Percentiles rank a stretch among this genome's conserved stretches.
phyloP scores from a whole-genome alignment of 495 filamentous ascomycete species.

The Physcia stellaris region DNA sequence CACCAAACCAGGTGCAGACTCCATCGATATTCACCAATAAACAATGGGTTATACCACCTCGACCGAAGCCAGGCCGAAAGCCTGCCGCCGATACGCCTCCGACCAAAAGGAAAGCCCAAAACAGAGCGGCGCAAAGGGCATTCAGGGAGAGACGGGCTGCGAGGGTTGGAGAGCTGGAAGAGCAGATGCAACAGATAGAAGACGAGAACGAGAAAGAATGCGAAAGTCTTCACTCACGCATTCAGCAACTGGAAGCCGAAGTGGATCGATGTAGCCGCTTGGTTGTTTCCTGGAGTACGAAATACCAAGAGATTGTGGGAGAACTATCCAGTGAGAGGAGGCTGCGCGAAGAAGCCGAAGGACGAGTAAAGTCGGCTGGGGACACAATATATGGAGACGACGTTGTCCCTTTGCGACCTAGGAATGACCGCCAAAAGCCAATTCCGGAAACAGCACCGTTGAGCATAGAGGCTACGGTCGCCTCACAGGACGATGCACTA shows the following conservation, averaged over 20 bases:
- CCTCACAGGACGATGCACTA: conserved; percentile 13
- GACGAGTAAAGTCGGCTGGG: conserved; percentile 29
- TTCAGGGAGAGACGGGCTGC: conserved; percentile 81
- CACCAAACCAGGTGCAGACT: conserved; percentile 1
- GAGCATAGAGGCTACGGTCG: not conserved
- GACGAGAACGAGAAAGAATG: conserved; percentile 34
- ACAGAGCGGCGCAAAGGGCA: conserved; percentile 80
- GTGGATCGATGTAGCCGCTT: conserved; percentile 13
- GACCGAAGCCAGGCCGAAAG: conserved; percentile 87
- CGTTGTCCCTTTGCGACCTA: conserved; percentile 18
- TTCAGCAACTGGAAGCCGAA: conserved; percentile 34
- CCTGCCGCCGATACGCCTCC: conserved; percentile 83
- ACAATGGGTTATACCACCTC: conserved; percentile 80
- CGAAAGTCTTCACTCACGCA: conserved; percentile 29
- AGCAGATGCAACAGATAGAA: conserved; percentile 58
- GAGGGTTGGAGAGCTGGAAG: conserved; percentile 73
- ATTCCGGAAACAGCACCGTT: not conserved
- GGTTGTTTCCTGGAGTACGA: conserved; percentile 8
- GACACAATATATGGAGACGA: conserved; percentile 13
- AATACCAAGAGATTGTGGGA: conserved; percentile 8
- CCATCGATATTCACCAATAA: conserved; percentile 45
- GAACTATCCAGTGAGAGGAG: conserved; percentile 23
- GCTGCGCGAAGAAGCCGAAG: conserved; percentile 26
- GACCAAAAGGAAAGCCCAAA: conserved; percentile 86
- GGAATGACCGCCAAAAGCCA: not conserved